Base-by-base conservation (phyloP, 2,329 filamentous ascomycete genomes). In the Myriosclerotinia scirpicola region DNA sequence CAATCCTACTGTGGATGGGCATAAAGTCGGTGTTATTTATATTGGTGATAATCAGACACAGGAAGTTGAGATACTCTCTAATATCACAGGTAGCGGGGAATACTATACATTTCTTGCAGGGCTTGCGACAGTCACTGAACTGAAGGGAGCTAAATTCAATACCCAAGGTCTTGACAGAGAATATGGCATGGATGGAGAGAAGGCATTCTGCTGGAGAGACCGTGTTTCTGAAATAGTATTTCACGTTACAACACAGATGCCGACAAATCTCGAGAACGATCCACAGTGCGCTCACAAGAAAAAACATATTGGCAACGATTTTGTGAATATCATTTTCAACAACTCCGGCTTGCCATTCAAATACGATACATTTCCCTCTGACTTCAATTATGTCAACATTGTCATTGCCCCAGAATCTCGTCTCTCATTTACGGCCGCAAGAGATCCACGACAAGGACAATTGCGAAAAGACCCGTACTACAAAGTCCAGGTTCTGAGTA, bases 251-350 rank as follows among this genome's bases (percentile, higher is more conserved):
- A 99, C 94, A 5, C 93, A 98, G 83, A 99, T 99, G 95, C 95
- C 95, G 1, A 97, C 92, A 12, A 86, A 96, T 75, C 81, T 89
- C 17, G 87, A 92, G 64, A 84, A 86, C 40, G 93, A 97, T 73
- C 86, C 90, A 12, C 84, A 87, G 69, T 92, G 90, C 75, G 88
- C 89, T 69, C 84, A 87, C 77, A 99, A 99, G 81, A 99, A 99
- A 79, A 85, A 88, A 3, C 96, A 98, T 75, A 95, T 98, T 68
- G 95, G 95, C 67, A 99, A 99, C 75, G 95, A 98, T 78, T 96
- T 92, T 77, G 95, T 99, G 76, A 98, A 97, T 76, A 96, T 99
- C 72, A 90, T 99, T 67, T 99, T 96, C 83, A 99, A 99, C 77
- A 92, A 96, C 74, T 97, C 93, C 2, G 94, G 95, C n/a, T 78